Evolutionary conservation across 768 basidiomycete species (phyloP).

Genomic region (Hericium rajendrae): DNA sequence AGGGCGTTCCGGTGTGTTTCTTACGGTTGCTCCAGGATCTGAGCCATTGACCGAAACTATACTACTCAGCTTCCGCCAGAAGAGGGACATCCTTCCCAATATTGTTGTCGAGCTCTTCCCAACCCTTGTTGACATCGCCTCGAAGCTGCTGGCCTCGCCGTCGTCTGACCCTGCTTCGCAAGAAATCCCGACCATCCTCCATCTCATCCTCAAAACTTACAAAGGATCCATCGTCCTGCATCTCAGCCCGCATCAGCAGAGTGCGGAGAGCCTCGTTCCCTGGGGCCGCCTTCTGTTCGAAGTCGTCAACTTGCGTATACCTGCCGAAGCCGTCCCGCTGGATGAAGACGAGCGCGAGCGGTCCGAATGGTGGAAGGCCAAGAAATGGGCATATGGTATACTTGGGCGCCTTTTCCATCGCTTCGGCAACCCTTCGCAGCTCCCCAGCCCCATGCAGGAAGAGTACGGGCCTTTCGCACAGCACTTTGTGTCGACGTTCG

Average conservation of each 20-base stretch:
- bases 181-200: slow-evolving; percentile 76
- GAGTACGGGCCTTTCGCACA: slow-evolving; percentile 66
- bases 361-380: slow-evolving; percentile 84
- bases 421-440: slow-evolving; percentile 82
- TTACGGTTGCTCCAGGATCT: not conserved
- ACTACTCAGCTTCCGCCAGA: slow-evolving; percentile 55
- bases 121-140: slow-evolving; percentile 63
- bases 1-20: slow-evolving; percentile 57
- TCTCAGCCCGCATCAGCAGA: slow-evolving; percentile 67
- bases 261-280: slow-evolving; percentile 64
- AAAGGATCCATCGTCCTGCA: slow-evolving; percentile 71
- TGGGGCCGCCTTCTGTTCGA: slow-evolving; percentile 82
- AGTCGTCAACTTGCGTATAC: slow-evolving; percentile 65
- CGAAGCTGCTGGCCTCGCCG: slow-evolving; percentile 54
- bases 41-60: not conserved
- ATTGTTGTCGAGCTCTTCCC: slow-evolving; percentile 64
- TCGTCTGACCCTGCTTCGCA: slow-evolving; percentile 42
- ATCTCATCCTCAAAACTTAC: slow-evolving; percentile 83
- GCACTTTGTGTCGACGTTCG: slow-evolving; percentile 69
- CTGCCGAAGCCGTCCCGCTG: slow-evolving; percentile 52
- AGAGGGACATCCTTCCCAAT: slow-evolving; percentile 44
- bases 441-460: slow-evolving; percentile 60
- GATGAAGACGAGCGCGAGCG: slow-evolving; percentile 70
- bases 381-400: slow-evolving; percentile 88
- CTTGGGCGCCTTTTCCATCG: slow-evolving; percentile 74